Evolutionary conservation across 2,329 filamentous ascomycete species (phyloP).

Genomic region (Bretziella fagacearum): DNA sequence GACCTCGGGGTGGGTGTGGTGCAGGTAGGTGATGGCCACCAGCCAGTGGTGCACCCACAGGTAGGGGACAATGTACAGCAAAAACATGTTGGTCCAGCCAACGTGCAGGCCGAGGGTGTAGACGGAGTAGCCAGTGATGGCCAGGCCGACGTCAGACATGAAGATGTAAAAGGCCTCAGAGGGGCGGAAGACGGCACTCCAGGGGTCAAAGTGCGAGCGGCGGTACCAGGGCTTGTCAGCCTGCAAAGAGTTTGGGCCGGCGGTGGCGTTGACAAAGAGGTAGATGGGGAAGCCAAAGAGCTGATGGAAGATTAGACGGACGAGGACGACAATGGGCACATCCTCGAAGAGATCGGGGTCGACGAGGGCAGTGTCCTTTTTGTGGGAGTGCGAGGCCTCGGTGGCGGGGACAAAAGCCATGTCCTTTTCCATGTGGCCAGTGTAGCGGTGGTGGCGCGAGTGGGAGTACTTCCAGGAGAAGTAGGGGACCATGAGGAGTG

Average conservation of each 20-base stretch:
- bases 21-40: constrained; percentile 58
- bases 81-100: constrained; percentile 32
- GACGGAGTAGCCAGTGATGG: constrained; percentile 32
- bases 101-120: constrained; percentile 32
- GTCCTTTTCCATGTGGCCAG: constrained; percentile 50
- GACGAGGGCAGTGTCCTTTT: constrained; percentile 22
- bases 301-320: constrained; percentile 43
- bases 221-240: constrained; percentile 26
- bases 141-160: constrained; percentile 43
- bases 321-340: constrained; percentile 37
- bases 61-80: constrained; percentile 48
- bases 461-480: constrained; percentile 60
- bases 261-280: constrained; percentile 40
- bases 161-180: constrained; percentile 39
- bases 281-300: constrained; percentile 48
- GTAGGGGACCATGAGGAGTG: constrained; percentile 48
- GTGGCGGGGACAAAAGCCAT: constrained; percentile 44
- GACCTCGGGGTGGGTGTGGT: constrained; percentile 40
- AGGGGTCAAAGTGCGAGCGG: constrained; percentile 43
- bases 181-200: constrained; percentile 41
- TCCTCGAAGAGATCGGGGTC: constrained; percentile 44
- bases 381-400: constrained; percentile 21
- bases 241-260: constrained; percentile 33
- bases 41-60: constrained; percentile 58
- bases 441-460: constrained; percentile 51